phyloP scores from a whole-genome alignment of 768 basidiomycete genomes.

The Lyophyllum decastes region DNA sequence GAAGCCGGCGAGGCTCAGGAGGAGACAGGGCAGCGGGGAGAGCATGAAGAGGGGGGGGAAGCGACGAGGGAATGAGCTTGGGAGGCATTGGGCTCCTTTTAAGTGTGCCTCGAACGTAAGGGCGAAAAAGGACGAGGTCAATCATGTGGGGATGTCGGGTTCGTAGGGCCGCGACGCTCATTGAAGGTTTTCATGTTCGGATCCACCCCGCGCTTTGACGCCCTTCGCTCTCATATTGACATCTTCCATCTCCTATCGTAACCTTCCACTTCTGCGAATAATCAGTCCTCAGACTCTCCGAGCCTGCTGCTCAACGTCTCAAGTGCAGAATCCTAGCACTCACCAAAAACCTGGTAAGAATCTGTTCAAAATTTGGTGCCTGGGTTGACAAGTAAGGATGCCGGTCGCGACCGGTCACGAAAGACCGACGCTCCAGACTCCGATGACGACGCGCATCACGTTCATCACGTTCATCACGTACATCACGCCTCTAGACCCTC shows the following conservation, averaged over 20 bases:
- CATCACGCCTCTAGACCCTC: neutral
- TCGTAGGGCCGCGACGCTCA: neutral
- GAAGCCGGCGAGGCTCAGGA: slow-evolving; percentile 11
- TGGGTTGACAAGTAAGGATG: too few species aligned
- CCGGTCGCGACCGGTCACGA: too few species aligned
- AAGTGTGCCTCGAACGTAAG: neutral
- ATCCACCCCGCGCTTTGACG: neutral
- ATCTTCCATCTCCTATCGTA: neutral
- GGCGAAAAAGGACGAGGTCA: neutral
- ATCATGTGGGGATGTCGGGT: neutral
- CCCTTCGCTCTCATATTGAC: neutral
- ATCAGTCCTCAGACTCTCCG: neutral
- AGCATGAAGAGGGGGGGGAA: slow-evolving; percentile 3
- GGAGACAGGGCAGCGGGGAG: neutral
- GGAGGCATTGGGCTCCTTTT: neutral
- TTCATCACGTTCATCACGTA: too few species aligned
- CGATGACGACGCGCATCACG: neutral
- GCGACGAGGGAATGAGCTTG: neutral
- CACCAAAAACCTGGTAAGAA: too few species aligned
- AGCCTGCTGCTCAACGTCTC: too few species aligned
- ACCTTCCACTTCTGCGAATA: neutral
- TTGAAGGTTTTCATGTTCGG: neutral
- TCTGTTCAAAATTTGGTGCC: too few species aligned
- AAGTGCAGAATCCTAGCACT: too few species aligned
- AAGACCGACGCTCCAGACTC: too few species aligned